Base-by-base conservation (phyloP, 208 protist species). In the Acanthamoeba comandoni region DNA sequence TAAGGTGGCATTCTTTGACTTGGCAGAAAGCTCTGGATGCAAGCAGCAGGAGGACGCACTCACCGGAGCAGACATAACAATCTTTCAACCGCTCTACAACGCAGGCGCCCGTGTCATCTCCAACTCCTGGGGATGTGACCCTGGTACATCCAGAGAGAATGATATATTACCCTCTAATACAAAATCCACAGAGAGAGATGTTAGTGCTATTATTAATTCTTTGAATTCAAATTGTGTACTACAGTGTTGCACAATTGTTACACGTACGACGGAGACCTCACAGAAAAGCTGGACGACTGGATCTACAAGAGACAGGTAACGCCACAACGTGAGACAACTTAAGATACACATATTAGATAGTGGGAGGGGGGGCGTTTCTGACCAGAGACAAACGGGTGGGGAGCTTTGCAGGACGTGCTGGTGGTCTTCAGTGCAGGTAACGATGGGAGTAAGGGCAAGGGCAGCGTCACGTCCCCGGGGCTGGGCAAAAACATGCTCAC, bases 121-220 rank as follows among this genome's bases (percentile, higher is more conserved):
- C 51, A 84, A 84, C 51, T 84, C 73, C 17, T 84, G 73, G 73
- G 73, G 73, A 2, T 84, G 73, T 35, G 62, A 53, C 73, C n/a
- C 52, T 4, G 0, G 73, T 84, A 35, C 39, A 51, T n/a, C 3
- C 17, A 17, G 53, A 17, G 53, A 69, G 9, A 69, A 69, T n/a
- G n/a, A n/a, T n/a, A n/a, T n/a, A n/a, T n/a, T n/a, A n/a, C n/a
- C n/a, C n/a, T n/a, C n/a, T n/a, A n/a, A n/a, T n/a, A n/a, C n/a
- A n/a, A n/a, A n/a, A n/a, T n/a, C n/a, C n/a, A n/a, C n/a, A n/a
- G n/a, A n/a, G n/a, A n/a, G n/a, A n/a, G n/a, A n/a, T n/a, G n/a
- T n/a, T n/a, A n/a, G n/a, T n/a, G n/a, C n/a, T n/a, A n/a, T n/a
- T n/a, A n/a, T n/a, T n/a, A n/a, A n/a, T n/a, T n/a, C n/a, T n/a